A percentile compares a stretch with the other conserved stretches of the same genome.
Conservation (phyloP, 345 rosid genomes). For the Diplotaxis tenuifolia region DNA sequence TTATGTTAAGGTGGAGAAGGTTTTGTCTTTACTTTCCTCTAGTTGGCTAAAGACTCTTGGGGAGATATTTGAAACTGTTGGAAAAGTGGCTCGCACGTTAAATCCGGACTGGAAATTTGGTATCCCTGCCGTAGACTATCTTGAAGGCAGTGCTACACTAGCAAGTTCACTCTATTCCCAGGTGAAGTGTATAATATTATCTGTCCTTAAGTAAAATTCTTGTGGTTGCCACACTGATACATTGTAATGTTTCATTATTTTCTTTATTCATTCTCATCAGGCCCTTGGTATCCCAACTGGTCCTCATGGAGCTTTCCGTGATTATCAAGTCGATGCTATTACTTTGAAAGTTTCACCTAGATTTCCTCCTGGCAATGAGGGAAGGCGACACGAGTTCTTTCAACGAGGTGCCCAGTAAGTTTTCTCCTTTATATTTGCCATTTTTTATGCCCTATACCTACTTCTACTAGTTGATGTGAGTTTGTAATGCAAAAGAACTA, state of each 20-base stretch:
- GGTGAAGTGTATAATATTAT: constrained; percentile 44
- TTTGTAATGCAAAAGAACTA: background rate
- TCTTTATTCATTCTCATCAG: constrained; percentile 42
- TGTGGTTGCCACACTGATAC: constrained; percentile 6
- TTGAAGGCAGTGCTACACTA: constrained; percentile 81
- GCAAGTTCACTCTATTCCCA: constrained; percentile 86
- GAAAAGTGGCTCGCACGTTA: constrained; percentile 52
- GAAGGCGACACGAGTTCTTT: constrained; percentile 62
- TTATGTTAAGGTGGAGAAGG: constrained; percentile 66
- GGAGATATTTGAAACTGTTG: constrained; percentile 57
- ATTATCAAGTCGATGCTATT: constrained; percentile 90
- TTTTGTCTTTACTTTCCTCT: constrained; percentile 54
- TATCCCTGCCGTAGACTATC: constrained; percentile 71
- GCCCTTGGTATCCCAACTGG: constrained; percentile 95
- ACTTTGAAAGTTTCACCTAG: constrained; percentile 80
- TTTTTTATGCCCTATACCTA: background rate
- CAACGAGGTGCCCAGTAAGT: constrained; percentile 72
- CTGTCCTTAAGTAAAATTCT: background rate
- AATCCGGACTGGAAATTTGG: constrained; percentile 79
- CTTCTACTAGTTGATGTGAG: background rate
- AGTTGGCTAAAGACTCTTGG: constrained; percentile 60
- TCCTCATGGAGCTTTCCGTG: constrained; percentile 95
- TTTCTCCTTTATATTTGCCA: constrained; percentile 14
- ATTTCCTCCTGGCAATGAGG: constrained; percentile 45
- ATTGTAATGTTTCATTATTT: constrained; percentile 9